Conservation (phyloP, 306 rosid genomes). For the Prinsepia uniflora region DNA sequence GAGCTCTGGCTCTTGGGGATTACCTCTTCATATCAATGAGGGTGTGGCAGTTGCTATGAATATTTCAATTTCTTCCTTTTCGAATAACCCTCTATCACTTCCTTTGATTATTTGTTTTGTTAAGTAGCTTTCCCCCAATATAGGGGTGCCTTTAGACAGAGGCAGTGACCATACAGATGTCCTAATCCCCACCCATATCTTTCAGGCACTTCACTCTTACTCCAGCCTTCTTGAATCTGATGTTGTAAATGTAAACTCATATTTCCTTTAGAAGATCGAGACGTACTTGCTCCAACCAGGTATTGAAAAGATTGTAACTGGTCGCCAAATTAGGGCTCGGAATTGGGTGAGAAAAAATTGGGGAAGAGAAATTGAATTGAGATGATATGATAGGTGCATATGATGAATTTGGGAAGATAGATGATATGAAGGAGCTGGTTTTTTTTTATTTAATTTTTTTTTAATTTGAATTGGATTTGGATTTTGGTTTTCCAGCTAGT, state of each 20-base stretch:
- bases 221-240: constrained; percentile 69
- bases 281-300: constrained; percentile 67
- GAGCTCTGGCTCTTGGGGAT: constrained; percentile 63
- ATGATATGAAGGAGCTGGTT: too few species aligned
- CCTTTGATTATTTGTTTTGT: constrained; percentile 60
- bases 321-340: too few species aligned
- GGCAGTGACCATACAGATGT: constrained; percentile 58
- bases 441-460: too few species aligned
- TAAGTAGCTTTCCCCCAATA: constrained; percentile 68
- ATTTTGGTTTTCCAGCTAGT: too few species aligned
- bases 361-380: too few species aligned
- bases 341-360: too few species aligned
- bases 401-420: too few species aligned
- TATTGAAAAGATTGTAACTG: constrained; percentile 57
- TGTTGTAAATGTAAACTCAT: constrained; percentile 56
- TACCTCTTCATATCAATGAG: constrained; percentile 40
- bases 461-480: too few species aligned
- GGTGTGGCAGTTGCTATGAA: constrained; percentile 67
- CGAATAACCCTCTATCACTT: constrained; percentile 39
- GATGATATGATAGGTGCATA: too few species aligned
- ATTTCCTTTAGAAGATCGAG: constrained; percentile 67
- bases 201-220: constrained; percentile 49
- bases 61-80: constrained; percentile 55
- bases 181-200: constrained; percentile 55
- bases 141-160: constrained; percentile 66